Evolutionary conservation across 2,329 filamentous ascomycete species (phyloP).

Genomic region (Emericellopsis atlantica): DNA sequence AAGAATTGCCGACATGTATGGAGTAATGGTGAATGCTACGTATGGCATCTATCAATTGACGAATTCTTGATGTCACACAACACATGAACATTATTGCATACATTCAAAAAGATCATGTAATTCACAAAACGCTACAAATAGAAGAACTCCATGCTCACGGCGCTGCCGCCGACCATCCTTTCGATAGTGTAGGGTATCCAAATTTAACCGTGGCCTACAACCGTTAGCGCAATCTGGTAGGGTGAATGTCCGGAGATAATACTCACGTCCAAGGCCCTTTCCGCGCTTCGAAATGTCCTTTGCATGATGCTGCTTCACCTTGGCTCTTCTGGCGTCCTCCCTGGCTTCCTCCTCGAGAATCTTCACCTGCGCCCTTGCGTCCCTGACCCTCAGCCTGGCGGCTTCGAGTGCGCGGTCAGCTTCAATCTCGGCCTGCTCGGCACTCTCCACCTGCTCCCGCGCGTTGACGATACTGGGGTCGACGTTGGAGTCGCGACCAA

Average conservation of each 20-base stretch:
- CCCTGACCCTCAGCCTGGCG: conserved; percentile 44
- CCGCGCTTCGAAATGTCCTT: conserved; percentile 53
- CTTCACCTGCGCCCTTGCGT: conserved; percentile 51
- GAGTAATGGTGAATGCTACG: too few relatives aligned
- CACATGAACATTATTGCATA: too few relatives aligned
- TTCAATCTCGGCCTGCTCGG: conserved; percentile 51
- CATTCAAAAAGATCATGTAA: too few relatives aligned
- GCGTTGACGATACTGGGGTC: conserved; percentile 52
- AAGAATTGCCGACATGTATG: too few relatives aligned
- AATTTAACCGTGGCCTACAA: not conserved
- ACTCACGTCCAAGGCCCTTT: conserved; percentile 57
- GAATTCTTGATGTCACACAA: too few relatives aligned
- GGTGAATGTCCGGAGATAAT: not conserved
- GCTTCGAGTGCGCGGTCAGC: conserved; percentile 50
- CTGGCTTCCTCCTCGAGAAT: conserved; percentile 51
- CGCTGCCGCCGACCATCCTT: too few relatives aligned
- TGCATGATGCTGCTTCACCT: conserved; percentile 56
- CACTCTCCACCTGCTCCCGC: conserved; percentile 45
- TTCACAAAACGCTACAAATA: too few relatives aligned
- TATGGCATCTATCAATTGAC: too few relatives aligned
- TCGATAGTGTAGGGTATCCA: too few relatives aligned
- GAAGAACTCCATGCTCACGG: too few relatives aligned
- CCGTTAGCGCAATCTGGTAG: not conserved
- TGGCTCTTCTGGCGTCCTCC: conserved; percentile 51
- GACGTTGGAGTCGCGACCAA: conserved; percentile 34